Evolutionary conservation across 2,329 filamentous ascomycete species (phyloP).

Genomic region (Microdochium nivale): DNA sequence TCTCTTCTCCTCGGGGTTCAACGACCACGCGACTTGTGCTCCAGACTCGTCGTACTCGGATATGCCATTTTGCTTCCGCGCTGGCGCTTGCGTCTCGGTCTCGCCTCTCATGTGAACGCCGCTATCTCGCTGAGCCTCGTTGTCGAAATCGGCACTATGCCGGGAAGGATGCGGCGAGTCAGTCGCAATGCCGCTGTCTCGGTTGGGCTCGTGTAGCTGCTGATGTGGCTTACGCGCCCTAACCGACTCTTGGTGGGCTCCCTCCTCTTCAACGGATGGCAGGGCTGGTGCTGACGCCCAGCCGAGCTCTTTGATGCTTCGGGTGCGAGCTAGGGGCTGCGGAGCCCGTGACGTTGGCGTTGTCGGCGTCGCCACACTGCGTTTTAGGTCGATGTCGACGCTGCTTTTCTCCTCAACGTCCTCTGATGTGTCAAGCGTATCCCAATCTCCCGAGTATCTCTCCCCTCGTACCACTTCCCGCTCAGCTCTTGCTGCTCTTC

Average conservation of each 20-base stretch:
- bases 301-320: constrained; percentile 27
- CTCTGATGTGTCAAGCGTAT: neutral
- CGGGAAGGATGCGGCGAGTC: constrained; percentile 33
- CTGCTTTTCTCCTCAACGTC: constrained; percentile 15
- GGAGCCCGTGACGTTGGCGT: constrained; percentile 4
- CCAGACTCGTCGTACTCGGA: constrained; percentile 16
- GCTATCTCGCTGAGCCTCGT: constrained; percentile 40
- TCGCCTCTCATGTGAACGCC: constrained; percentile 36
- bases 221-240: constrained; percentile 6
- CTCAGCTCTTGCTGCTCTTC: neutral
- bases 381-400: too few species aligned
- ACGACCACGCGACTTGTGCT: constrained; percentile 23
- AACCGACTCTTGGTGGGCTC: constrained; percentile 36
- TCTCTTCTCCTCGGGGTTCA: constrained; percentile 2
- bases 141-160: constrained; percentile 19
- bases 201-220: constrained; percentile 25
- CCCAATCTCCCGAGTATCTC: neutral
- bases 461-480: neutral
- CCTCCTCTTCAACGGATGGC: constrained; percentile 44
- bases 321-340: constrained; percentile 1
- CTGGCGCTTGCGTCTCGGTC: constrained; percentile 33
- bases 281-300: constrained; percentile 35
- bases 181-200: constrained; percentile 40
- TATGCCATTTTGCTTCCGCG: constrained; percentile 12
- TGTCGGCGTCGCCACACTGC: constrained; percentile 12